Base-by-base conservation (phyloP, 108 stramenopile species). In the Nitzschia sp. region DNA sequence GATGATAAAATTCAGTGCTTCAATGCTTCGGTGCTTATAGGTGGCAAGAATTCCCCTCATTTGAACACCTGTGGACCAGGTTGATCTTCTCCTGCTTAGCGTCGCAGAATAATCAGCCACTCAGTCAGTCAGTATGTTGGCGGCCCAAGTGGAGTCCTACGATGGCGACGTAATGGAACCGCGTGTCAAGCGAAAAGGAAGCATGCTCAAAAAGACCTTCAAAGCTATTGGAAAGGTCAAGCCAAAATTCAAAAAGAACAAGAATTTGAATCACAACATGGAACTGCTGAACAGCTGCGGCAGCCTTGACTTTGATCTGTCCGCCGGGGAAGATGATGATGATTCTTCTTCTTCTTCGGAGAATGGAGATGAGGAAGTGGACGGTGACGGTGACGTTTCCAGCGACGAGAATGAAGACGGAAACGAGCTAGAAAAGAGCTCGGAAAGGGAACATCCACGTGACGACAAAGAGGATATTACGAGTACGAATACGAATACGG, bases 141-240 rank as follows among this genome's bases (percentile, higher is more conserved):
- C 60, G 1, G 36, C 60, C 8, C 28, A 61, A 22, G 60, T 23
- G 13, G 60, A 45, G 1, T 11, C 25, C 21, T 36, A 45, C 4
- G 41, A 19, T 6, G 60, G 19, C 4, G 48, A 4, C 9, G 5
- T 50, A n/a, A 4, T n/a, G 48, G 13, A 21, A 22, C 48, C 19
- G 19, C 48, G 36, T 1, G 45, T 36, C 26, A 36, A 36, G n/a
- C 22, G 19, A 17, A 61, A 61, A 19, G 38, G 60, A n/a, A 61
- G 32, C 28, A 45, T 61, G 60, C 60, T 61, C 6, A 34, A 31
- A 2, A 61, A 61, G 26, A 61, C 60, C 1, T 34, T 61, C 23
- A 61, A 61, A 45, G 60, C 26, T 23, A 61, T 61, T 45, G 60
- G 60, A 41, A 58, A 41, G 13, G 60, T 61, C 38, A 61, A 41